These are phyloP conservation scores for Starmera stellimalicola DNA, from an alignment of 1,139 yeast species.

Conservation along the genomic window DNA sequence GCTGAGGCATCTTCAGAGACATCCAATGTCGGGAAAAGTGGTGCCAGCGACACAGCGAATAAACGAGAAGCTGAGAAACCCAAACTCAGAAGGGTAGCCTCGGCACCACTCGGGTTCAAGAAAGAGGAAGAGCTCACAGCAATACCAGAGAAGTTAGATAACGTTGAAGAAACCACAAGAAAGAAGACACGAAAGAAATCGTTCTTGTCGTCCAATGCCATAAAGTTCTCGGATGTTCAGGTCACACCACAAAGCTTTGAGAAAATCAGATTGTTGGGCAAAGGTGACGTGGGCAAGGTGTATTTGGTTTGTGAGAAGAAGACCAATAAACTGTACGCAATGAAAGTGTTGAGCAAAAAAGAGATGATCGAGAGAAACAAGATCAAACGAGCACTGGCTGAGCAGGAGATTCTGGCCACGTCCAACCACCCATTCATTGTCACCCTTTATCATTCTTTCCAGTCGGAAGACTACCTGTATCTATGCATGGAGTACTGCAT, in stretches of 20 bases:
- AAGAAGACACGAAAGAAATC: slow-evolving; percentile 16
- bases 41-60: slow-evolving; percentile 3
- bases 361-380: slow-evolving; percentile 95
- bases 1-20: not conserved
- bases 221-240: slow-evolving; percentile 17
- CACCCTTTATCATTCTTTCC: slow-evolving; percentile 92
- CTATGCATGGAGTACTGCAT: slow-evolving; percentile 98
- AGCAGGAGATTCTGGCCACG: slow-evolving; percentile 92
- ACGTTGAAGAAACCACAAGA: not conserved
- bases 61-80: slow-evolving; percentile 28
- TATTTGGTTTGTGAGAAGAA: slow-evolving; percentile 79
- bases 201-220: slow-evolving; percentile 14
- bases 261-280: slow-evolving; percentile 78
- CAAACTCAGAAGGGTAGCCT: slow-evolving; percentile 64
- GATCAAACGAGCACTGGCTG: slow-evolving; percentile 89
- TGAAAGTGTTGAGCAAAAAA: slow-evolving; percentile 82
- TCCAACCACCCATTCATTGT: slow-evolving; percentile 97
- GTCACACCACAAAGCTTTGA: slow-evolving; percentile 86
- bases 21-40: slow-evolving; percentile 2
- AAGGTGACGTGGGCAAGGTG: slow-evolving; percentile 97
- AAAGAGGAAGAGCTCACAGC: slow-evolving; percentile 3
- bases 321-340: slow-evolving; percentile 72
- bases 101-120: slow-evolving; percentile 57
- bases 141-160: not conserved
- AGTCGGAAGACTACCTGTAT: slow-evolving; percentile 85